Base-by-base conservation (phyloP, 1,139 yeast genomes). In the Geotrichum citri-aurantii region DNA sequence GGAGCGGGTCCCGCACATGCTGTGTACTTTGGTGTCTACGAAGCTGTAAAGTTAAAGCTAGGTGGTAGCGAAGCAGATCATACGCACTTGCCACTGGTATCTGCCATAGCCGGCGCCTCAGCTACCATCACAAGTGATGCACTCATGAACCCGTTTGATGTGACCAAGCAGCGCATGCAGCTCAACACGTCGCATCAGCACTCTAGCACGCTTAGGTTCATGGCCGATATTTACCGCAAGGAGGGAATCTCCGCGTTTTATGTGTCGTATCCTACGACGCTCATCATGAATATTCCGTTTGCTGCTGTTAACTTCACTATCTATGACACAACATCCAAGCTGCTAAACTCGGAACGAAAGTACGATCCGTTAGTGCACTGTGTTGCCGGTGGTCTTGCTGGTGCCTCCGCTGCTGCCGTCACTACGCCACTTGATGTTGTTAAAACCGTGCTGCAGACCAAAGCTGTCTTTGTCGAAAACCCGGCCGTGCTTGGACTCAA, bases 1-100 rank as follows among this genome's bases (percentile, higher is more conserved):
- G 99, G 99, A 50, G 98, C 99, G n/a, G 99, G 99, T 4, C 99
- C 99, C 1, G 98, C 99, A 10, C 99, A 93, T 75, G 99, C 99
- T 1, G 88, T 95, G 17, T 95, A 95, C 75, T 93, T 92, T 73
- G 87, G 93, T n/a, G 96, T 95, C 7, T 95, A 92, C 74, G 99
- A 93, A 74, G 81, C 85, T 53, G 81, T 93, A 61, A 92, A 92
- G 72, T 83, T 88, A 31, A 74, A 70, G 59, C 79, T 79, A 62
- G 79, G 75, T 48, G 73, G 73, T 26, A 68, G 69, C 48, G 14
- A 37, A 1, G 69, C 67, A 44, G 74, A 73, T 56, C 61, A 67
- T 4, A 86, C 81, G 62, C 86, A 84, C 67, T 90, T 86, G 68
- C 95, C 97, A 17, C 68, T 86, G 57, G 86, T 88, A 66, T 93